Percentiles rank a stretch among this genome's conserved stretches.
phyloP scores from a whole-genome alignment of 176 grass and related monocot genomes.

The Oryza australiensis region DNA sequence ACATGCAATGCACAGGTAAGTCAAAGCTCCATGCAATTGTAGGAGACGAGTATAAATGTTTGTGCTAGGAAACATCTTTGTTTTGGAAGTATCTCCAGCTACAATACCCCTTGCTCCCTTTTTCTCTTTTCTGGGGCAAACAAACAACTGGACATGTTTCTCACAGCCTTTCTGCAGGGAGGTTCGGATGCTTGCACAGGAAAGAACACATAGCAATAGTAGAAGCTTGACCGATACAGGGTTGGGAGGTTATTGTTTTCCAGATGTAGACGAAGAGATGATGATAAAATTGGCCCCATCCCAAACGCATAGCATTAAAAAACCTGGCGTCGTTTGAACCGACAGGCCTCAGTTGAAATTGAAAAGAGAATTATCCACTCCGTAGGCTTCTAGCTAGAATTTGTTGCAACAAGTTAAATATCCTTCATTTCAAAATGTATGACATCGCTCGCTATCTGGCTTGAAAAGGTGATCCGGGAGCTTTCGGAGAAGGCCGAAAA shows the following conservation, averaged over 20 bases:
- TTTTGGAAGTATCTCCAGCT: constrained; percentile 24
- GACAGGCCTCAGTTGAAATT: neutral
- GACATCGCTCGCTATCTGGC: too few relatives aligned
- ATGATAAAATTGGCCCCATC: neutral
- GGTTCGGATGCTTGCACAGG: constrained; percentile 23
- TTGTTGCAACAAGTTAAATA: neutral
- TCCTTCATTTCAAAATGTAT: too few relatives aligned
- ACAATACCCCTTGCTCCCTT: neutral
- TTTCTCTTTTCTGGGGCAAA: constrained; percentile 40
- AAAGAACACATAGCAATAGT: constrained; percentile 11
- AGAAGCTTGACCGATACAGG: constrained; percentile 5
- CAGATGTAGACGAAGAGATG: neutral
- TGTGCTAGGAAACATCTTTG: neutral
- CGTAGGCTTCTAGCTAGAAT: neutral
- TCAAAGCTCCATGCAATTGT: constrained; percentile 26
- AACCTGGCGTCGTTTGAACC: neutral
- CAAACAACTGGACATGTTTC: constrained; percentile 26
- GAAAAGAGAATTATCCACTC: neutral
- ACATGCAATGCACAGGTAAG: constrained; percentile 11
- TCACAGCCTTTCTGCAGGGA: constrained; percentile 20
- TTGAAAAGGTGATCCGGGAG: too few relatives aligned
- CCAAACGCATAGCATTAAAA: neutral
- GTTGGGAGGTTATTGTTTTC: neutral
- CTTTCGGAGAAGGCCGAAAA: too few relatives aligned
- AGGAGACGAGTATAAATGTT: neutral